Evolutionary conservation across 2,329 filamentous ascomycete genomes (phyloP), one percentile per base, ranked within the genome.

Genomic region (Peltaster fructicola): DNA sequence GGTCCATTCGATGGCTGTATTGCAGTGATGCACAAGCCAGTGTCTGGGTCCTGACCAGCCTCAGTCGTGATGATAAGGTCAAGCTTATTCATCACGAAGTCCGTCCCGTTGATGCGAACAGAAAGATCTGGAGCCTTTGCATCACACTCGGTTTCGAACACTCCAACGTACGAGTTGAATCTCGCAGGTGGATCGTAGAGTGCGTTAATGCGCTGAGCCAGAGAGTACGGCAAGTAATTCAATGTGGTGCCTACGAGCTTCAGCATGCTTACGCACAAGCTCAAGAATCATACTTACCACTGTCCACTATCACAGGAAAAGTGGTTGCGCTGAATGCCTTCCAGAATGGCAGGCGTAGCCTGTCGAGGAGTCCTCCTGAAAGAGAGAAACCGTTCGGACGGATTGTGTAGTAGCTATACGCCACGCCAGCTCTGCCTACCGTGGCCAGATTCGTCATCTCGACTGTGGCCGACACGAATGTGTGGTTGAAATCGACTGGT

Each of bases 291-390:
- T n/a, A n/a, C n/a, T n/a, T n/a, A n/a, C n/a, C n/a, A 2, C 41
- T 51, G 35, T 60, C 56, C 9, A 57, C 33, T 15, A 56, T 47
- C 4, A 40, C 44, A 23, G 52, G 45, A 29, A 48, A 51, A 5
- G 34, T 25, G 3, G 40, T 48, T 14, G 7, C 16, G 8, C 5
- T 26, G 10, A 10, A 14, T 25, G 4, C 20, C 6, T 8, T 15
- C n/a, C n/a, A n/a, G n/a, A 10, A 13, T 26, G 8, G 25, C 15
- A 21, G 4, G 4, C n/a, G 12, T 4, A 8, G 15, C 6, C n/a
- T 27, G 23, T 17, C 23, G 17, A 22, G 10, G 7, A 7, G 8
- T 12, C 8, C 13, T 13, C 33, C 22, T 6, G 33, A 30, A 15
- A 40, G 42, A n/a, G 28, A 29, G 16, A 42, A 41, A 9, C 35